phyloP scores from a whole-genome alignment of 495 filamentous ascomycete species.

The Penicillium daleae region DNA sequence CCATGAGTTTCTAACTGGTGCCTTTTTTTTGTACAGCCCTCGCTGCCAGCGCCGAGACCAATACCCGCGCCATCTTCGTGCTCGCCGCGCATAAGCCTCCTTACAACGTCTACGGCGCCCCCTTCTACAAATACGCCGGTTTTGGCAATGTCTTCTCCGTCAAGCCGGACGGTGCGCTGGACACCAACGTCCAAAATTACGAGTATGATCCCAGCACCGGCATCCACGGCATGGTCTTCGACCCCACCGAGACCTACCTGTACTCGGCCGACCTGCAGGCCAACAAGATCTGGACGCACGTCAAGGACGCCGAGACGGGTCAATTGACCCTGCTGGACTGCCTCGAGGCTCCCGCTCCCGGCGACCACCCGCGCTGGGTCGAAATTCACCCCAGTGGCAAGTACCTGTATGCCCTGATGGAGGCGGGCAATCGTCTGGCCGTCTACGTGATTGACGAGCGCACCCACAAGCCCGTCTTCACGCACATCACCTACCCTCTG shows the following conservation, averaged over 20 bases:
- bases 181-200: conserved; percentile 77
- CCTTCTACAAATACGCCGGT: conserved; percentile 83
- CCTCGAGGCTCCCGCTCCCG: conserved; percentile 67
- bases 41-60: conserved; percentile 68
- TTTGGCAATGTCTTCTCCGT: conserved; percentile 79
- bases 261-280: conserved; percentile 84
- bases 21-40: conserved; percentile 48
- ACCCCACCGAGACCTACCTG: conserved; percentile 79
- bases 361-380: conserved; percentile 83
- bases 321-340: conserved; percentile 67
- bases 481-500: conserved; percentile 72
- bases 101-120: conserved; percentile 81
- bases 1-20: neutral
- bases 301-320: conserved; percentile 65
- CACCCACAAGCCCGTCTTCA: conserved; percentile 81
- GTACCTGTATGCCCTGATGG: conserved; percentile 84
- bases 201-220: conserved; percentile 72
- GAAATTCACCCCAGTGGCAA: conserved; percentile 75
- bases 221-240: conserved; percentile 89
- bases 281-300: conserved; percentile 86
- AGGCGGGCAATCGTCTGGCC: conserved; percentile 77
- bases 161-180: conserved; percentile 61
- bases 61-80: conserved; percentile 84
- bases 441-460: conserved; percentile 78
- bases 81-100: conserved; percentile 76